phyloP scores from a whole-genome alignment of 768 basidiomycete genomes.

The Pisolithus orientalis region DNA sequence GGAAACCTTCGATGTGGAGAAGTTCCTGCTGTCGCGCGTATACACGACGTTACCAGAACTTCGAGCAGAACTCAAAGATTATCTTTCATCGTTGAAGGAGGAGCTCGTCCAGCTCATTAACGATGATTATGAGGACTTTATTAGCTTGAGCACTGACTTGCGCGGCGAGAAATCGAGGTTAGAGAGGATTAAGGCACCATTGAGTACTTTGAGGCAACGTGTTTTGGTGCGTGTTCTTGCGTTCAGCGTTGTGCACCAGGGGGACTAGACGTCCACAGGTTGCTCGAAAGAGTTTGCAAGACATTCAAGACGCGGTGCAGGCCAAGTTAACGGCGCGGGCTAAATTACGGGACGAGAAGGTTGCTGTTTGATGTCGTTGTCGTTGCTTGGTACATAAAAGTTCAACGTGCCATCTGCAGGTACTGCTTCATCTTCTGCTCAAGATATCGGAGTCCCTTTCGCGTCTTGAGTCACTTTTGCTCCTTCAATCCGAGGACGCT shows the following conservation, averaged over 20 bases:
- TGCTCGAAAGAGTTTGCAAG: slow-evolving; percentile 56
- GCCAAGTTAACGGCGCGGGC: slow-evolving; percentile 72
- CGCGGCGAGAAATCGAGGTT: slow-evolving; percentile 77
- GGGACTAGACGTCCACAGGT: slow-evolving; percentile 27
- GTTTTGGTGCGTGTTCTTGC: slow-evolving; percentile 51
- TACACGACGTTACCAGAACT: slow-evolving; percentile 85
- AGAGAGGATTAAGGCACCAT: slow-evolving; percentile 59
- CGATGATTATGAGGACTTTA: slow-evolving; percentile 97
- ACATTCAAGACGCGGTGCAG: slow-evolving; percentile 68
- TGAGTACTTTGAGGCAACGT: slow-evolving; percentile 55
- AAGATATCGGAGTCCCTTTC: slow-evolving; percentile 90
- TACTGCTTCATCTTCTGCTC: slow-evolving; percentile 78
- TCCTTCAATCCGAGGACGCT: slow-evolving; percentile 51
- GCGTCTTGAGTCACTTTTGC: slow-evolving; percentile 80
- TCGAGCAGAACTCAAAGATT: slow-evolving; percentile 80
- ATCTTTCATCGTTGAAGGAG: slow-evolving; percentile 78
- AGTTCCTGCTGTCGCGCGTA: slow-evolving; percentile 80
- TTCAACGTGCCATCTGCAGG: slow-evolving; percentile 36
- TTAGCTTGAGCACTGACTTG: slow-evolving; percentile 89
- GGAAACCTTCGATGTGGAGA: slow-evolving; percentile 71
- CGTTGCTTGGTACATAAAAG: not conserved
- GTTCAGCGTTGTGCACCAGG: not conserved
- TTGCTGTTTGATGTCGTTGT: slow-evolving; percentile 1
- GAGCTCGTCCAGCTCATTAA: slow-evolving; percentile 95
- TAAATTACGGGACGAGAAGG: slow-evolving; percentile 82